Evolutionary conservation across 2,329 filamentous ascomycete species (phyloP).

Genomic region (Fusarium concolor): DNA sequence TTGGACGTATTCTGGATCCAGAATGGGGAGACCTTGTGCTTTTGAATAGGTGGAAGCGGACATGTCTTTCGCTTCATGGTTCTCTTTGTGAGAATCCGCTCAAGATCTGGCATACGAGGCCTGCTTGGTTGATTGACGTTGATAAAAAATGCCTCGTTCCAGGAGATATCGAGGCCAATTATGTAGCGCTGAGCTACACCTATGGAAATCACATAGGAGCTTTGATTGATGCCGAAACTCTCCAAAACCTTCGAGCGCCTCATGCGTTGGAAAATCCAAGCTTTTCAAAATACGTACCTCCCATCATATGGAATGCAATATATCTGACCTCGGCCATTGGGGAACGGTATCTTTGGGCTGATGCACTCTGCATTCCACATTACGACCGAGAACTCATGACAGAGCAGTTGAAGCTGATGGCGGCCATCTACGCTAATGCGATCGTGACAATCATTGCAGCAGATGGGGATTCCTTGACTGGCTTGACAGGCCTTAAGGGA

Average conservation of each 20-base stretch:
- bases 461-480: neutral
- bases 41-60: neutral
- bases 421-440: constrained; percentile 7
- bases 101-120: neutral
- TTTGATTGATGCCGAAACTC: neutral
- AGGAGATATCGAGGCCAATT: neutral
- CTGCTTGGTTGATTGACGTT: constrained; percentile 15
- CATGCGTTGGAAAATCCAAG: neutral
- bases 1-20: no score
- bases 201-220: neutral
- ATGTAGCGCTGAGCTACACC: constrained; percentile 8
- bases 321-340: neutral
- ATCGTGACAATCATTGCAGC: constrained; percentile 3
- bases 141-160: neutral
- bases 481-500: neutral
- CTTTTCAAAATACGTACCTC: neutral
- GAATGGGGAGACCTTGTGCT: no score
- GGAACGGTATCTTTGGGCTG: constrained; percentile 6
- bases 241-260: neutral
- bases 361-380: constrained; percentile 1
- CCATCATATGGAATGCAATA: constrained; percentile 6
- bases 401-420: constrained; percentile 10
- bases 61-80: neutral
- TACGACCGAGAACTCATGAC: accelerated
- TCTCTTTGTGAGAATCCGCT: neutral